Base-by-base conservation (phyloP, 2,329 filamentous ascomycete species). In the Cryphonectria nitschkei region DNA sequence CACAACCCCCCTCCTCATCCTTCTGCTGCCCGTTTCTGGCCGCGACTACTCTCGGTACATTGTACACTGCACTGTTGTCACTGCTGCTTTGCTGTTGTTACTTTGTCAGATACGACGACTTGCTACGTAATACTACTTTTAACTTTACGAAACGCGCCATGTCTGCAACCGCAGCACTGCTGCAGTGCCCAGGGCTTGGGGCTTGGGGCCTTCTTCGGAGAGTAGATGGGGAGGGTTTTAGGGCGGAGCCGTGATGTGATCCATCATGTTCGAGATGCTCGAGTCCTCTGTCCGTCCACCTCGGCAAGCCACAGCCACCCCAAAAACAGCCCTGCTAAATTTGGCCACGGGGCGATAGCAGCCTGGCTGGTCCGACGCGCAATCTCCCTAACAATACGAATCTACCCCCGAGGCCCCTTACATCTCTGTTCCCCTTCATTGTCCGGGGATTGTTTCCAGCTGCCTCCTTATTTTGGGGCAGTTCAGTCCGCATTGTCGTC, bases 341-440 rank as follows among this genome's bases (percentile, higher is more conserved):
- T 63, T 63, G 66, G 66, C 66, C 66, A 34, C 34, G 65, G 46
- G 46, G 50, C 37, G 50, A 56, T 58, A 67, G 52, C 29, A 37
- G 19, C 46, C 41, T 68, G 41, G 58, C 37, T 62, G 58, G 39
- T 16, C 56, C 39, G 56, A n/a, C 56, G 29, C 26, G 43, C 69
- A 66, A 65, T 66, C n/a, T 58, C 34, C 52, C 46, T 50, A 50
- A 50, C 68, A 68, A 70, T 66, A 65, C 67, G 65, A 61, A 19
- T 60, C 54, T 39, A 39, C 37, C 11, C 16, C 56, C 32, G 32
- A 26, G 19, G 37, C 43, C 65, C 22, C 19, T 50, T 7, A 16
- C 43, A 16, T 19, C 22, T 41, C 19, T n/a, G 58, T 32, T 41
- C 54, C 50, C 68, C 62, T 65, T 41, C 13, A 54, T 19, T 29